A percentile compares a stretch with the other conserved stretches of the same genome.
These are phyloP conservation scores for Clarireedia paspali DNA, from an alignment of 2,329 filamentous ascomycete genomes.

Conservation along the genomic window DNA sequence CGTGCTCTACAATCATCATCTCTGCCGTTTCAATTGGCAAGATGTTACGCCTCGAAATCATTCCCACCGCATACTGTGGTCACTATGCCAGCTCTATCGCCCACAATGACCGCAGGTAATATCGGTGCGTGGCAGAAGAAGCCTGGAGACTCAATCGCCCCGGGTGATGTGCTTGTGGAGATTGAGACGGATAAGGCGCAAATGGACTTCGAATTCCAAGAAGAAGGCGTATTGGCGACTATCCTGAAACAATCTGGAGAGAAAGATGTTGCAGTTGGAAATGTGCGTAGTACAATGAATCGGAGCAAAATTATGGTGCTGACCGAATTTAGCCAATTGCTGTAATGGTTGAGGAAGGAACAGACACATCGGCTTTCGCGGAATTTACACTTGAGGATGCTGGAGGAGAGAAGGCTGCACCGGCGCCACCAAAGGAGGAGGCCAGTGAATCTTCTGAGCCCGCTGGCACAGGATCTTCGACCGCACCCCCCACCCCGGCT, in stretches of 20 bases:
- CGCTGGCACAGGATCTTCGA: conserved; percentile 46
- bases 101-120: conserved; percentile 94
- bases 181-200: conserved; percentile 99
- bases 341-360: conserved; percentile 85
- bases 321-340: conserved; percentile 72
- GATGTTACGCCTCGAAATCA: conserved; percentile 56
- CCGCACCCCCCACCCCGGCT: conserved; percentile 48
- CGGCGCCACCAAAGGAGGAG: conserved; percentile 59
- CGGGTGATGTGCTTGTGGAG: conserved; percentile 93
- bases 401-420: conserved; percentile 66
- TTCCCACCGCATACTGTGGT: conserved; percentile 93
- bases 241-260: conserved; percentile 85
- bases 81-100: conserved; percentile 96
- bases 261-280: conserved; percentile 91
- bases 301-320: conserved; percentile 14
- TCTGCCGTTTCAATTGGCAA: conserved; percentile 47
- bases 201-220: conserved; percentile 99
- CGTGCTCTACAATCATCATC: conserved; percentile 45
- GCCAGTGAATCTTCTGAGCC: conserved; percentile 55
- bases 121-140: conserved; percentile 99
- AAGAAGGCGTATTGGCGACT: conserved; percentile 93
- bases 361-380: conserved; percentile 81
- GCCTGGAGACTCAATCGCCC: conserved; percentile 74
- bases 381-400: conserved; percentile 84
- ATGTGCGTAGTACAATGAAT: conserved; percentile 55